Conservation (phyloP, 2,329 filamentous ascomycete species). For the Aspergillus fructus region DNA sequence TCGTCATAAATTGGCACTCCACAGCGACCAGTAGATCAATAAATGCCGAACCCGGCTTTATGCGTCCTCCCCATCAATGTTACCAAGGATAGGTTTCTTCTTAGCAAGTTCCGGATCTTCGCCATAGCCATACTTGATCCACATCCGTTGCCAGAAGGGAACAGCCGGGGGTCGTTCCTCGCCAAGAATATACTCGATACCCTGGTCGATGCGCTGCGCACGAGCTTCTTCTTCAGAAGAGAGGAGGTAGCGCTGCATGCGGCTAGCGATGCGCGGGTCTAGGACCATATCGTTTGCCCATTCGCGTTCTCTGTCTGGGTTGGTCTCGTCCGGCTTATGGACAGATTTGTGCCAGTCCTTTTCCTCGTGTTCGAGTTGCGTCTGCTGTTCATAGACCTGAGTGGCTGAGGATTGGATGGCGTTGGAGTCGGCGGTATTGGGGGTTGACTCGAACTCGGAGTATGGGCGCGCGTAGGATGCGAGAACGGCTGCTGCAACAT, state of each 20-base stretch:
- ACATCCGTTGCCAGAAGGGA: conserved; percentile 39
- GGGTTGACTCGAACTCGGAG: conserved; percentile 28
- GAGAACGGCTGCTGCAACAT: conserved; percentile 83
- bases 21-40: neutral
- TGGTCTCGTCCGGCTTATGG: conserved; percentile 54
- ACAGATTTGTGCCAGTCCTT: conserved; percentile 80
- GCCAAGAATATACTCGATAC: conserved; percentile 68
- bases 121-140: conserved; percentile 42
- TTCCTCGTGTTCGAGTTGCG: conserved; percentile 69
- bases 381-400: conserved; percentile 61
- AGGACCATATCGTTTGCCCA: conserved; percentile 75
- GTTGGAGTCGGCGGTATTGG: conserved; percentile 15
- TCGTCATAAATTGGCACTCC: neutral
- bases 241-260: conserved; percentile 80
- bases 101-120: conserved; percentile 40
- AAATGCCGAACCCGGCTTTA: conserved; percentile 1
- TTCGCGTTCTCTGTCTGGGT: conserved; percentile 63
- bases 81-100: conserved; percentile 42
- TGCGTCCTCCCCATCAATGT: conserved; percentile 35
- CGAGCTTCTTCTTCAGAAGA: conserved; percentile 67
- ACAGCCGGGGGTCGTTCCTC: conserved; percentile 47
- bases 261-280: conserved; percentile 70
- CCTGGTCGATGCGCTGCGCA: conserved; percentile 61
- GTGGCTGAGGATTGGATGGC: conserved; percentile 16
- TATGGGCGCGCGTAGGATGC: conserved; percentile 44